These are phyloP conservation scores for Mediolabrus comicus DNA, from an alignment of 108 stramenopile genomes.

Conservation along the genomic window DNA sequence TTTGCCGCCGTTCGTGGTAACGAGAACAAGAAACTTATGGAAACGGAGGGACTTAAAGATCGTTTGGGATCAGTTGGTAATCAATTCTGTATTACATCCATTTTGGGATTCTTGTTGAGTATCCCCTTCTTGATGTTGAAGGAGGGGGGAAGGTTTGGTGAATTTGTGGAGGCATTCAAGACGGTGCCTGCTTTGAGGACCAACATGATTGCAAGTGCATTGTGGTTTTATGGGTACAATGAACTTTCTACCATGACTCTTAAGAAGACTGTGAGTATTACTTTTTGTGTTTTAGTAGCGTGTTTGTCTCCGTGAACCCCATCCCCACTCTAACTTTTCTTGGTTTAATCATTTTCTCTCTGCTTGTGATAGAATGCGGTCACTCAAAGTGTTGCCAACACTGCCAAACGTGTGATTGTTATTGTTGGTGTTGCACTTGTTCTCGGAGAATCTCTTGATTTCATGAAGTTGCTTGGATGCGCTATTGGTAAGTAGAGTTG, in stretches of 20 bases:
- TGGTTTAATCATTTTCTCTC: background rate
- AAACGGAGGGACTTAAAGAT: slow-evolving; percentile 85
- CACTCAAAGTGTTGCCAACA: slow-evolving; percentile 94
- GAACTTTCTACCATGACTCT: slow-evolving; percentile 93
- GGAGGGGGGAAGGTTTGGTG: slow-evolving; percentile 78
- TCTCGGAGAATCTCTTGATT: slow-evolving; percentile 82
- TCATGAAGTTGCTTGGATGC: slow-evolving; percentile 90
- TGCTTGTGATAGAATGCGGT: slow-evolving; percentile 58
- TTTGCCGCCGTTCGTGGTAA: slow-evolving; percentile 93
- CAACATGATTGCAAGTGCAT: slow-evolving; percentile 87
- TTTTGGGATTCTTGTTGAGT: slow-evolving; percentile 82
- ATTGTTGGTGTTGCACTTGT: slow-evolving; percentile 91
- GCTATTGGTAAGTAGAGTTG: slow-evolving; percentile 60
- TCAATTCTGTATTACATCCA: slow-evolving; percentile 89
- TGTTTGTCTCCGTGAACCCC: too few relatives aligned
- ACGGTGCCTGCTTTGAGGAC: slow-evolving; percentile 75
- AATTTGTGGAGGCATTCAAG: slow-evolving; percentile 79
- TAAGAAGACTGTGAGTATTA: slow-evolving; percentile 79
- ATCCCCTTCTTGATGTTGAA: slow-evolving; percentile 68
- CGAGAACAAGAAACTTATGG: slow-evolving; percentile 96
- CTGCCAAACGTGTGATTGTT: slow-evolving; percentile 94
- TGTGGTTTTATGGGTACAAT: slow-evolving; percentile 96
- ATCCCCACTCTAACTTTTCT: background rate
- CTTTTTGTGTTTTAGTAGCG: too few relatives aligned
- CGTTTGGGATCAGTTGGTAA: slow-evolving; percentile 90